A percentile compares a stretch with the other conserved stretches of the same genome.
These are phyloP conservation scores for Thermomucor indicae-seudaticae DNA, from an alignment of 371 early-diverging fungal species.

Conservation along the genomic window DNA sequence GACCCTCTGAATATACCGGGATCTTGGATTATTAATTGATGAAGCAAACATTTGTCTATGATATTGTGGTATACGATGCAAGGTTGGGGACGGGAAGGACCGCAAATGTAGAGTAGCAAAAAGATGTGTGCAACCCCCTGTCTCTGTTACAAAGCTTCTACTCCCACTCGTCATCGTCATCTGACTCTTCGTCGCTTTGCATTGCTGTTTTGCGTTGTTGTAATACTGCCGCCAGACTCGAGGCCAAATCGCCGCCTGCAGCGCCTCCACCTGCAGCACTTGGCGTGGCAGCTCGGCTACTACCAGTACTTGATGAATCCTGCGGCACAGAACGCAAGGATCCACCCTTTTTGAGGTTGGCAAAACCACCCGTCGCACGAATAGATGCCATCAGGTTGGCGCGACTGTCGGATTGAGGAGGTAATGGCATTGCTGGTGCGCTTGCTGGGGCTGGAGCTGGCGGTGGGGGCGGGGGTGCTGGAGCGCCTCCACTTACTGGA, in stretches of 20 bases:
- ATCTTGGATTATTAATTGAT: constrained; percentile 13
- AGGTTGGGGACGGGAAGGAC: no score
- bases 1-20: constrained; percentile 15
- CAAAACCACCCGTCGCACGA: constrained; percentile 41
- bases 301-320: not conserved
- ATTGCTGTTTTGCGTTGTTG: constrained; percentile 39
- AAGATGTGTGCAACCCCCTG: not conserved
- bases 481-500: constrained; percentile 5
- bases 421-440: constrained; percentile 3
- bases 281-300: not conserved
- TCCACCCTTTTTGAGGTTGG: constrained; percentile 27
- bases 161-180: constrained; percentile 21
- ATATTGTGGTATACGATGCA: no score
- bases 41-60: not conserved
- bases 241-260: constrained; percentile 29
- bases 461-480: constrained; percentile 15
- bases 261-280: constrained; percentile 12
- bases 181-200: constrained; percentile 40
- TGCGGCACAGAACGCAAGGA: constrained; percentile 7
- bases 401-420: constrained; percentile 15
- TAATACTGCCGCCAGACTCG: constrained; percentile 38
- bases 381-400: constrained; percentile 39
- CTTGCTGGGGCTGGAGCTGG: constrained; percentile 6
- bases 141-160: not conserved
- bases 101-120: no score